Base-by-base conservation (phyloP, 352 stramenopile genomes). In the Globisporangium rhizosaccharum region DNA sequence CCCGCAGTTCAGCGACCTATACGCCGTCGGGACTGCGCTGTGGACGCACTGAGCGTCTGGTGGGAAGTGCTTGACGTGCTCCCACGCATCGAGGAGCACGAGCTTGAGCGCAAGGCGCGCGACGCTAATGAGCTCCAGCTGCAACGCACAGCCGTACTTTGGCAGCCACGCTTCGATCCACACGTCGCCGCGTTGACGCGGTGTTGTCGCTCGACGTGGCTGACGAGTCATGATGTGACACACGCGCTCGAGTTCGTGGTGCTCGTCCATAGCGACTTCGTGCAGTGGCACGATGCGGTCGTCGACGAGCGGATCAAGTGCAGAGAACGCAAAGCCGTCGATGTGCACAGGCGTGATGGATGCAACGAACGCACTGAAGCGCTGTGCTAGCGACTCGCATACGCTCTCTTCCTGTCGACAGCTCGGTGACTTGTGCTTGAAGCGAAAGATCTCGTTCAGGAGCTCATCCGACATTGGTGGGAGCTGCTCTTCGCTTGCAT, bases 161-260 rank as follows among this genome's bases (percentile, higher is more conserved):
- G 76, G 74, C 28, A 84, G 61, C 79, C 79, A 88, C 18, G 60
- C 57, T 11, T 70, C 51, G 14, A 71, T 63, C 61, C 68, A 68
- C 33, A 73, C 17, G 39, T 46, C 39, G 39, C 39, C 39, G 17
- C 39, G 39, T n/a, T 15, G 12, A 2, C 17, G 39, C 3, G 2
- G 48, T 36, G 30, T 36, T 36, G 30, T 36, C 1, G 30, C 30
- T 36, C 30, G 30, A 2, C 30, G 30, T 36, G 30, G 1, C 0
- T 36, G 1, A 36, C 30, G 1, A 1, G 56, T 62, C 50, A 72
- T 65, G 7, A 77, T 28, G 0, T 23, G 28, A 7, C 51, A 58
- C 36, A 26, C 60, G 37, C 65, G 46, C 37, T 63, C 42, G 7
- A 81, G 46, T 8, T 36, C 48, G 1, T 71, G 28, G 2, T 72